Evolutionary conservation across 345 rosid species (phyloP), one percentile per base, ranked within the genome.

Genomic region (Bruguiera sexangula): DNA sequence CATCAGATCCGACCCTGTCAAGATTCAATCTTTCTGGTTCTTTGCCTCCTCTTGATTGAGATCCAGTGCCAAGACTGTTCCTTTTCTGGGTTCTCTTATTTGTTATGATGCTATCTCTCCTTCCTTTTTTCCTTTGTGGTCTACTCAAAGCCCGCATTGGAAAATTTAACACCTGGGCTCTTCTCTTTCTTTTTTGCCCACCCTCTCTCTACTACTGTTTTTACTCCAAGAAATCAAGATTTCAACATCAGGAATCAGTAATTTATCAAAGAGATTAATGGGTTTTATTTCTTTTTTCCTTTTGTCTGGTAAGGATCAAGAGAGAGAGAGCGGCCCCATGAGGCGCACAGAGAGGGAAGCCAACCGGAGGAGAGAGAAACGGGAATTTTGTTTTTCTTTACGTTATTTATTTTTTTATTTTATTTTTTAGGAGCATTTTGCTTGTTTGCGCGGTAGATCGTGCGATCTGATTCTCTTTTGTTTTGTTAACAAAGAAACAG

Each of bases 111-210:
- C 83, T 62, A 73, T 59, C 75, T 56, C 65, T 24, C 48, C 65
- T 3, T 55, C 16, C 30, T 50, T 69, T 73, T 56, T 9, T 34
- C 73, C 51, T 65, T 62, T 58, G 73, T 73, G 81, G 85, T 62
- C 83, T 79, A 79, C 74, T 82, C 69, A 69, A 77, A 87, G 77
- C 82, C 88, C 76, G 90, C 94, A 89, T 92, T 88, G 96, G 84
- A 70, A 43, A 75, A 72, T 79, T 66, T 56, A 60, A 67, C 69
- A 62, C 11, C 53, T 8, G 16, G 60, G 29, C 29, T 27, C 30
- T 56, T 56, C 57, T 15, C 3, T 24, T 56, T 56, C 4, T 15
- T 11, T 56, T 21, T 56, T 3, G 8, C 4, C 26, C 29, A 27
- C 50, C 50, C 50, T 13, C 5, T 43, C 50, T 43, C 1, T 13